These are phyloP conservation scores for Xylariales sp. DNA, from an alignment of 2,329 filamentous ascomycete genomes.

Conservation along the genomic window DNA sequence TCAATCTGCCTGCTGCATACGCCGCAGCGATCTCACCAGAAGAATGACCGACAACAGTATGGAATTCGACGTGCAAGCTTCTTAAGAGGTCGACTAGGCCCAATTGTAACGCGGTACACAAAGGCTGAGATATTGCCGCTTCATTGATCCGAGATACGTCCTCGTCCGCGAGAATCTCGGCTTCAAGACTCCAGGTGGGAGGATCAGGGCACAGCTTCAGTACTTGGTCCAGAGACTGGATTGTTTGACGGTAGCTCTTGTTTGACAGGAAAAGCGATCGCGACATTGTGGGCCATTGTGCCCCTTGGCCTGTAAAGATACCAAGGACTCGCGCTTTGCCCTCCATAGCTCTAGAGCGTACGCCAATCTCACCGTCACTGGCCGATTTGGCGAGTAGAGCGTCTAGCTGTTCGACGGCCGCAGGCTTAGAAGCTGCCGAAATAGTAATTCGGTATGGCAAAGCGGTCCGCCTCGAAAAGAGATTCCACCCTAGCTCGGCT, in stretches of 20 bases:
- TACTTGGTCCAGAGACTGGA: slow-evolving; percentile 28
- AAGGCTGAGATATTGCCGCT: slow-evolving; percentile 42
- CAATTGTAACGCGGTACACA: slow-evolving; percentile 51
- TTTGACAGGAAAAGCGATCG: slow-evolving; percentile 23
- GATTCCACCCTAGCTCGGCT: slow-evolving; percentile 27
- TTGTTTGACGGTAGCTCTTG: slow-evolving; percentile 27
- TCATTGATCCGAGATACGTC: slow-evolving; percentile 26
- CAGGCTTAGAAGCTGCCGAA: slow-evolving; percentile 16
- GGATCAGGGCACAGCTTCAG: slow-evolving; percentile 17
- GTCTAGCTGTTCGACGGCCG: slow-evolving; percentile 21
- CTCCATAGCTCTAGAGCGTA: slow-evolving; percentile 16
- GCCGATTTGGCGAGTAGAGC: slow-evolving; percentile 16
- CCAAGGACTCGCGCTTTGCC: slow-evolving; percentile 23
- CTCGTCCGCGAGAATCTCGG: slow-evolving; percentile 27
- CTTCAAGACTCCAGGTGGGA: slow-evolving; percentile 29
- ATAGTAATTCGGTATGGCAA: slow-evolving; percentile 27
- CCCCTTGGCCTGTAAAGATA: slow-evolving; percentile 32
- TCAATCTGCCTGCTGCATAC: slow-evolving; percentile 24
- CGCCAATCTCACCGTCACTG: slow-evolving; percentile 10
- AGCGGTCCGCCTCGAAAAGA: slow-evolving; percentile 24
- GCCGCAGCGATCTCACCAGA: slow-evolving; percentile 28
- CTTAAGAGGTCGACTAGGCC: slow-evolving; percentile 33
- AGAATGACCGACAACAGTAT: slow-evolving; percentile 26
- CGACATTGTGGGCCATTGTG: slow-evolving; percentile 32
- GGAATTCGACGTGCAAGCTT: slow-evolving; percentile 21